Evolutionary conservation across 352 stramenopile species (phyloP), one percentile per base, ranked within the genome.

Genomic region (Phytophthora litchii): DNA sequence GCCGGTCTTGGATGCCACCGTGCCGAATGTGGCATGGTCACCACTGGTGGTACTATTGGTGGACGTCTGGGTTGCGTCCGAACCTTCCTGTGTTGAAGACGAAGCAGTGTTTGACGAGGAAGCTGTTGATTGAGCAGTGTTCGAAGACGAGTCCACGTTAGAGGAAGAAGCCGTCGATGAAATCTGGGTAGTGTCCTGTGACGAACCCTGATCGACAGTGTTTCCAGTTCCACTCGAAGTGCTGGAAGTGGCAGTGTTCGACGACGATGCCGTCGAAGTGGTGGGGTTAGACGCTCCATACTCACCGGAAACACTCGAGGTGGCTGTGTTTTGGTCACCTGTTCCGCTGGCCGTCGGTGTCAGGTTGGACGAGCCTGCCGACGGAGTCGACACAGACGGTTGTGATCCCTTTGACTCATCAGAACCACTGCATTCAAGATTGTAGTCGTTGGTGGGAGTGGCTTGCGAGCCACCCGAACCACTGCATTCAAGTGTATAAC

Each of bases 11-110:
- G 64, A 72, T n/a, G 51, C 68, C 35, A 72, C 35, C 6, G 29
- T 46, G 3, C 64, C 64, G 44, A 72, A 72, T 9, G 64, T 50
- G 19, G 52, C 64, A 32, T 72, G 57, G 4, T 59, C 55, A 3
- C 53, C 37, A 16, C 20, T 64, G 41, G 40, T 69, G 21, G 36
- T 55, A 14, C 54, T 55, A 35, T 62, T 62, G 11, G 44, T 55
- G 4, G 38, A 47, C 25, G 46, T 40, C 20, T 64, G 56, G 3
- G 46, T 36, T 10, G 48, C 36, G 16, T 58, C 25, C 11, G 57
- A 66, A 1, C 49, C 49, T 27, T 46, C 41, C 17, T 60, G 49
- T 5, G 45, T 52, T 3, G 45, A 37, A 1, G 23, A 27, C 23
- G 23, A 27, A 27, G 23, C 23, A 3, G 23, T 27, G 23, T 27